A percentile compares a stretch with the other conserved stretches of the same genome.
Evolutionary conservation across 2,329 filamentous ascomycete species (phyloP).

Genomic region (Cyanodermella asteris): DNA sequence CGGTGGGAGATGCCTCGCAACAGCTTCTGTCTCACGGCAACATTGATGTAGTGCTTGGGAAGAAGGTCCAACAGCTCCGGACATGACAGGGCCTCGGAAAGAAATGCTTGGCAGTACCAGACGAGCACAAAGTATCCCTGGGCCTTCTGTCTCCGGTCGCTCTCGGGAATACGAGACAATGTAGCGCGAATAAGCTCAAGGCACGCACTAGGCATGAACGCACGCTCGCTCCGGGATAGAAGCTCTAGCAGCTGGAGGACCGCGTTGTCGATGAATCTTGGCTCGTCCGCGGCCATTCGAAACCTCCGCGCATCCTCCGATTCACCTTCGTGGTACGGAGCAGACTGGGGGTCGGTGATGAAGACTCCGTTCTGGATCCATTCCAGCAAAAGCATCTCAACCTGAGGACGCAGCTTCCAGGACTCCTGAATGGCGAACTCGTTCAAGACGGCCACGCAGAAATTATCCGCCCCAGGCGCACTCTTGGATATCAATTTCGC

Average conservation of each 20-base stretch:
- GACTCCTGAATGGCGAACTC: conserved; percentile 70
- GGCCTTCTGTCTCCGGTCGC: conserved; percentile 49
- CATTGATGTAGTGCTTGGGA: conserved; percentile 7
- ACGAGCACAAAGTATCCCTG: conserved; percentile 69
- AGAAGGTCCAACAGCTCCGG: conserved; percentile 45
- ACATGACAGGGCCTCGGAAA: conserved; percentile 64
- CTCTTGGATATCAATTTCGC: conserved; percentile 61
- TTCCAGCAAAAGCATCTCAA: conserved; percentile 90
- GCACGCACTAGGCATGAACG: conserved; percentile 68
- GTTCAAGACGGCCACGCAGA: conserved; percentile 67
- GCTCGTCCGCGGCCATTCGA: conserved; percentile 47
- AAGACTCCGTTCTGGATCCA: conserved; percentile 85
- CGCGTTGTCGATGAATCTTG: conserved; percentile 72
- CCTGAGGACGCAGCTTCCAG: conserved; percentile 72
- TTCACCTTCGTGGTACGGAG: conserved; percentile 51
- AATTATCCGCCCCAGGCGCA: conserved; percentile 54
- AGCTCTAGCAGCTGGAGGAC: conserved; percentile 66
- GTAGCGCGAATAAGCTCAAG: conserved; percentile 72
- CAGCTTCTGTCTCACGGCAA: conserved; percentile 21
- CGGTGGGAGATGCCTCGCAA: conserved; percentile 5
- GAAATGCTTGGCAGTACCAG: conserved; percentile 79
- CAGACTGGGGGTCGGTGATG: conserved; percentile 63
- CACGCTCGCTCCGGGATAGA: conserved; percentile 59
- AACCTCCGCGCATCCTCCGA: conserved; percentile 52
- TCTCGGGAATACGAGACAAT: conserved; percentile 48